Evolutionary conservation across 2,329 filamentous ascomycete species (phyloP).

Genomic region (Phoma sp.): DNA sequence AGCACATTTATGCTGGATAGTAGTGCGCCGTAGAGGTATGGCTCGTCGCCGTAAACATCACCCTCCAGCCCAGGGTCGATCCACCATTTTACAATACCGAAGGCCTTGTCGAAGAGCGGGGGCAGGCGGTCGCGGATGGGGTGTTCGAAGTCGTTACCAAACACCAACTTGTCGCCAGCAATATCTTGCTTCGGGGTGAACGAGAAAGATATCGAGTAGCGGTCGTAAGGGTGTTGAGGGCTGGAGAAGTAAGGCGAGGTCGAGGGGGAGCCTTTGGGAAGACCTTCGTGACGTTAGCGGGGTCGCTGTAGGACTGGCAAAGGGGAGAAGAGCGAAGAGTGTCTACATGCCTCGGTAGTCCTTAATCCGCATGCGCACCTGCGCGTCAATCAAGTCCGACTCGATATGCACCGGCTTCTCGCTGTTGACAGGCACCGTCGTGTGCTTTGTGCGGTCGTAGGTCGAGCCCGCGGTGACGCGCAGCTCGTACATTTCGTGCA

Average conservation of each 20-base stretch:
- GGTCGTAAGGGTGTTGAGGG: slow-evolving; percentile 73
- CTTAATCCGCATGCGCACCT: slow-evolving; percentile 76
- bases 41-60: slow-evolving; percentile 84
- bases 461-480: slow-evolving; percentile 79
- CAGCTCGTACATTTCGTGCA: slow-evolving; percentile 72
- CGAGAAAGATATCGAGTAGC: slow-evolving; percentile 82
- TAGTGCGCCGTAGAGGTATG: slow-evolving; percentile 84
- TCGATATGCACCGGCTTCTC: slow-evolving; percentile 67
- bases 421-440: slow-evolving; percentile 76
- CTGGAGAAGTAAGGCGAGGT: slow-evolving; percentile 79
- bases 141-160: slow-evolving; percentile 94
- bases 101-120: slow-evolving; percentile 82
- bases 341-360: slow-evolving; percentile 57
- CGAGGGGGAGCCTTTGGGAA: slow-evolving; percentile 71
- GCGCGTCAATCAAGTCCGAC: slow-evolving; percentile 67
- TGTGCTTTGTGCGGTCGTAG: slow-evolving; percentile 76
- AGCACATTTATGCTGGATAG: slow-evolving; percentile 81
- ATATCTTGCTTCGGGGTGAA: slow-evolving; percentile 75
- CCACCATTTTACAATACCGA: slow-evolving; percentile 86
- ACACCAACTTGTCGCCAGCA: slow-evolving; percentile 75
- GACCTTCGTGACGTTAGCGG: slow-evolving; percentile 55
- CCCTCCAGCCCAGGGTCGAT: slow-evolving; percentile 91
- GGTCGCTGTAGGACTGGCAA: not conserved
- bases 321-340: not conserved
- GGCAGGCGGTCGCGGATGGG: slow-evolving; percentile 87